A percentile compares a stretch with the other conserved stretches of the same genome.
phyloP scores from a whole-genome alignment of 1,284 basidiomycete genomes.

The Filobasidium uniguttulatum region DNA sequence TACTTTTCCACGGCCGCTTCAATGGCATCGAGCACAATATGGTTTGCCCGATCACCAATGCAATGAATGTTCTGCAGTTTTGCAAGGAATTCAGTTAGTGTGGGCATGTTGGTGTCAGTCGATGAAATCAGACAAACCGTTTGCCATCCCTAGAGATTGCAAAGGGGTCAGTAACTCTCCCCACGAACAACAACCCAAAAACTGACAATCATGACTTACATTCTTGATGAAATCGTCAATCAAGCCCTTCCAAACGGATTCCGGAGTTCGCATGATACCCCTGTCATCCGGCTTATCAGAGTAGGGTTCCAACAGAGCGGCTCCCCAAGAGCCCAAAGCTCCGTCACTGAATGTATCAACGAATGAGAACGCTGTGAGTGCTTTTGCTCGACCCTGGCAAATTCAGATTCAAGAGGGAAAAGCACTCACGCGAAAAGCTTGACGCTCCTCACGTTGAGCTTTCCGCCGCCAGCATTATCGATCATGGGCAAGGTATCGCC shows the following conservation, averaged over 20 bases:
- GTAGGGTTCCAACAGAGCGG: conserved; percentile 74
- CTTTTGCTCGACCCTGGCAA: conserved; percentile 13
- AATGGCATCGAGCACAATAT: conserved; percentile 63
- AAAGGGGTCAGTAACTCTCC: neutral
- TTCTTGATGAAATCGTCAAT: conserved; percentile 54
- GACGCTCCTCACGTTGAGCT: conserved; percentile 57
- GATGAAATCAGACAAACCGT: no score
- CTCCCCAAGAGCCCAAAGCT: conserved; percentile 81
- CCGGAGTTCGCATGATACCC: conserved; percentile 53
- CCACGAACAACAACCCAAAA: no score
- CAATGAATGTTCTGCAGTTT: conserved; percentile 64
- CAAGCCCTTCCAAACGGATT: conserved; percentile 44
- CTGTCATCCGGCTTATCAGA: conserved; percentile 55
- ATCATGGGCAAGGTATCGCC: conserved; percentile 50
- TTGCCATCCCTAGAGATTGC: conserved; percentile 33
- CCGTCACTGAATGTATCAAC: conserved; percentile 38
- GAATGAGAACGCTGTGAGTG: neutral
- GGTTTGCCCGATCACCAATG: conserved; percentile 81
- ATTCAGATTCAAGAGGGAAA: conserved; percentile 43
- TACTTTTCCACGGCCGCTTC: conserved; percentile 48
- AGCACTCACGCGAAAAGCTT: conserved; percentile 52
- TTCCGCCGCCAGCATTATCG: conserved; percentile 48
- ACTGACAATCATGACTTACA: no score
- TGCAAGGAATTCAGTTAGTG: no score
- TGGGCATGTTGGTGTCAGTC: no score